Evolutionary conservation across 2,329 filamentous ascomycete genomes (phyloP), one percentile per base, ranked within the genome.

Genomic region (Claviceps africana): DNA sequence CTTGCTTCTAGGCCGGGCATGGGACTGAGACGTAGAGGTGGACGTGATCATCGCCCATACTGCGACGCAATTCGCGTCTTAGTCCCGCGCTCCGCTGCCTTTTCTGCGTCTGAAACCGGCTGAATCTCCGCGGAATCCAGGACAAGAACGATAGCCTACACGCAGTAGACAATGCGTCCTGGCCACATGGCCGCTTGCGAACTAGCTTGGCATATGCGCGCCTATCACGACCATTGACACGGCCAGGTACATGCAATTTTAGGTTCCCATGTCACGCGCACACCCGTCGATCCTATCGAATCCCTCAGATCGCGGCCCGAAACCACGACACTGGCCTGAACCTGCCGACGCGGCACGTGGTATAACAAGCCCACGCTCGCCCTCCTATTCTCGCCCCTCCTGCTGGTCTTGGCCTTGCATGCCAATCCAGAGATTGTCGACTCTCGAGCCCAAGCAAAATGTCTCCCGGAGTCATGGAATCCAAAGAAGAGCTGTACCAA

Each of bases 401-500:
- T n/a, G 15, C 8, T n/a, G 1, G 1, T n/a, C 2, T 9, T 9
- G 8, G 2, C 19, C 13, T 11, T 25, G 10, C 40, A 15, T 22
- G 19, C 19, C 19, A 10, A 43, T 11, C 25, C 40, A 13, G 40
- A 13, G 11, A 19, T 15, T 33, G 9, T 28, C 21, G 6, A 25
- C 39, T 25, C 15, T 21, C n/a, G 9, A 35, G 33, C 10, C 33
- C 3, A n/a, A 28, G 25, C 25, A 50, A 30, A 50, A 50, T 50
- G 48, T 47, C 50, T 28, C 42, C 48, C 25, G 43, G 11, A 21
- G 21, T 50, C 15, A 47, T 35, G 15, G 50, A 53, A 17, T 28
- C 49, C 19, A 54, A 54, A 45, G 35, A 43, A n/a, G 53, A 51
- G n/a, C 40, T 45, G 30, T 8, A 11, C 33, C 10, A 45, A 2